Base-by-base conservation (phyloP, 306 rosid species). In the Trichosanthes cucumerina region DNA sequence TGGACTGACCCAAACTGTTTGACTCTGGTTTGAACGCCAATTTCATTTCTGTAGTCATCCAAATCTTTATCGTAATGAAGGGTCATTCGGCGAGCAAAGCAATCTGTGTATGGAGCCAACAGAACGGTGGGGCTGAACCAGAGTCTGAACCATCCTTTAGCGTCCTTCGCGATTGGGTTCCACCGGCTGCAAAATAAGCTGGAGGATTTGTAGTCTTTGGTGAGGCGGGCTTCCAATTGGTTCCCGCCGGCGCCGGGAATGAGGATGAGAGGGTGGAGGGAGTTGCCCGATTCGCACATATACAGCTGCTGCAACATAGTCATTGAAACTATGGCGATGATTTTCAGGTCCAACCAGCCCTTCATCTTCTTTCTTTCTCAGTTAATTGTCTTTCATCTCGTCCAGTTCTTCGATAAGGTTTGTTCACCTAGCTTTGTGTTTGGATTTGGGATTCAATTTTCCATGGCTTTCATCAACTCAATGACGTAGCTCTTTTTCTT, bases 221-320 rank as follows among this genome's bases (percentile, higher is more conserved):
- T 94, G 9, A 92, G 76, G 70, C 85, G 83, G 23, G 87, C 98
- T 80, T 94, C 97, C 23, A 94, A 82, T 80, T 94, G 98, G 90
- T 92, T 94, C 57, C 98, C 98, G 18, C 96, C 98, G 16, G 36
- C 86, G 16, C 98, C 97, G 1, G 98, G 98, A 58, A 94, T 80
- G 23, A 94, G 83, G 79, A 94, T 82, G 73, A 90, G 39, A 0
- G 98, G 98, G 79, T 92, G 84, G 9, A 89, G 90, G 77, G 47
- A 78, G 83, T 31, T 80, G 66, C 26, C 77, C 14, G 91, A 85
- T 34, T 79, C 90, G 63, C 88, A 85, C 26, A 85, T 84, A 87
- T 80, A 84, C 71, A 87, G 49, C 73, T 66, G 73, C 47, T 66
- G 3, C 89, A 90, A 88, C 78, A 79, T 44, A 62, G 69, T 73